Percentiles rank a stretch among this genome's conserved stretches.
These are phyloP conservation scores for Cercospora sp. DNA, from an alignment of 2,329 filamentous ascomycete species.

Conservation along the genomic window DNA sequence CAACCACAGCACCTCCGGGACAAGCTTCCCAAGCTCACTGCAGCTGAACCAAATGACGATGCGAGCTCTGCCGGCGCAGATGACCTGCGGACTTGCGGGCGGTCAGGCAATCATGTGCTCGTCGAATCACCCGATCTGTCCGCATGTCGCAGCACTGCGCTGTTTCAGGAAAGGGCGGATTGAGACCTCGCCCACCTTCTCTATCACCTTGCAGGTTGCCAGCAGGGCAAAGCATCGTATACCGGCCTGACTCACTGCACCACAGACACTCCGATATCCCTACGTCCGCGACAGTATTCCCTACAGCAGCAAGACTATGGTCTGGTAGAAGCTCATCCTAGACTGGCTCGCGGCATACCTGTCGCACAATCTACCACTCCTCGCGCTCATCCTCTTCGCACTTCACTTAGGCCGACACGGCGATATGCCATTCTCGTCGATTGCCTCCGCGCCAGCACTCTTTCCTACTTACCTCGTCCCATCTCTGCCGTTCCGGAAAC, in stretches of 20 bases:
- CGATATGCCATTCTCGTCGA: slow-evolving; percentile 32
- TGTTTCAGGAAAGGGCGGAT: neutral
- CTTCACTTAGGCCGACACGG: neutral
- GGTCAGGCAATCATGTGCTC: slow-evolving; percentile 3
- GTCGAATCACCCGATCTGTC: neutral
- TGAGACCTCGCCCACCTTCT: neutral
- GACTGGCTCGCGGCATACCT: slow-evolving; percentile 5
- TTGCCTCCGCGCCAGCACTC: slow-evolving; percentile 40
- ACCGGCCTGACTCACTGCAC: neutral
- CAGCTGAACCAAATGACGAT: neutral
- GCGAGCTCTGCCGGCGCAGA: neutral
- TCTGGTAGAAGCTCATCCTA: slow-evolving; percentile 7
- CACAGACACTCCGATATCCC: neutral
- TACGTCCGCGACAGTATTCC: neutral
- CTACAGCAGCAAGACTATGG: slow-evolving; percentile 1
- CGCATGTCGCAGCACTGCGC: neutral
- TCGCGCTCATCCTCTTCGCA: neutral
- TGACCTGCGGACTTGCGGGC: neutral
- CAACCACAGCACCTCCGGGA: neutral
- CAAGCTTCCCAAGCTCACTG: slow-evolving; percentile 8
- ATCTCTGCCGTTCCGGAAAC: slow-evolving; percentile 50
- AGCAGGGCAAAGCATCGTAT: neutral
- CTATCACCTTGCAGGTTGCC: neutral
- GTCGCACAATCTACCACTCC: slow-evolving; percentile 1
- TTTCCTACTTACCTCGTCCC: slow-evolving; percentile 56